Conservation (phyloP, 495 filamentous ascomycete genomes). For the Podospora conica region DNA sequence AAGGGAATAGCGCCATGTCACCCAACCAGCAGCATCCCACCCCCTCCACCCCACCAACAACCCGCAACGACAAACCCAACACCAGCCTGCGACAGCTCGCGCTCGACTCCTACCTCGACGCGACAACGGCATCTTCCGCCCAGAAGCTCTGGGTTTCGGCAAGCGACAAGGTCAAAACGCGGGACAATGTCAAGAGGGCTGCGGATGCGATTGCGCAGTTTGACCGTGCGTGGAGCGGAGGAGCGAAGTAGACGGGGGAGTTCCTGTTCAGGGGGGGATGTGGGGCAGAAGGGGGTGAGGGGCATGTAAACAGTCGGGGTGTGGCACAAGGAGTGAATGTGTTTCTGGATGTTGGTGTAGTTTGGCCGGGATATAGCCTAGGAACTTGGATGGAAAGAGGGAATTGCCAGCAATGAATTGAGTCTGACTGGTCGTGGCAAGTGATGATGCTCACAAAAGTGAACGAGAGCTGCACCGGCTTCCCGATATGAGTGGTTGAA, state of each 20-base stretch:
- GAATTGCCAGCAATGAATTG: not conserved
- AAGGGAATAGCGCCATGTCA: not conserved
- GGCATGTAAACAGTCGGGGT: not conserved
- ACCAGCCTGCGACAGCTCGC: not conserved
- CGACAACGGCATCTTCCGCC: not conserved
- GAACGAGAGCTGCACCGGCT: no score
- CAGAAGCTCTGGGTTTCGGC: not conserved
- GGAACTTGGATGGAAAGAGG: not conserved
- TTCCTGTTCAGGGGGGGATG: not conserved
- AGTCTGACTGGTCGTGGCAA: not conserved
- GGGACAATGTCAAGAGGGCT: not conserved
- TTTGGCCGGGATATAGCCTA: not conserved
- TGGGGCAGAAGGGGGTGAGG: not conserved
- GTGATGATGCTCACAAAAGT: not conserved
- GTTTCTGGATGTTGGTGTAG: not conserved
- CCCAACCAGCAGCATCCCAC: not conserved
- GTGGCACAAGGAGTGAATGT: not conserved
- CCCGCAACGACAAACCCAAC: not conserved
- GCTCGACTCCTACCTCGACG: not conserved
- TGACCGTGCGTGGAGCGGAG: not conserved
- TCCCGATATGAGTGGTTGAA: not conserved
- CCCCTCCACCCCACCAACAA: not conserved
- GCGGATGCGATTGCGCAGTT: not conserved
- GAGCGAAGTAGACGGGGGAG: not conserved
- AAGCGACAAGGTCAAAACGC: not conserved